phyloP scores from a whole-genome alignment of 2,329 filamentous ascomycete genomes.

The Fusarium luffae region DNA sequence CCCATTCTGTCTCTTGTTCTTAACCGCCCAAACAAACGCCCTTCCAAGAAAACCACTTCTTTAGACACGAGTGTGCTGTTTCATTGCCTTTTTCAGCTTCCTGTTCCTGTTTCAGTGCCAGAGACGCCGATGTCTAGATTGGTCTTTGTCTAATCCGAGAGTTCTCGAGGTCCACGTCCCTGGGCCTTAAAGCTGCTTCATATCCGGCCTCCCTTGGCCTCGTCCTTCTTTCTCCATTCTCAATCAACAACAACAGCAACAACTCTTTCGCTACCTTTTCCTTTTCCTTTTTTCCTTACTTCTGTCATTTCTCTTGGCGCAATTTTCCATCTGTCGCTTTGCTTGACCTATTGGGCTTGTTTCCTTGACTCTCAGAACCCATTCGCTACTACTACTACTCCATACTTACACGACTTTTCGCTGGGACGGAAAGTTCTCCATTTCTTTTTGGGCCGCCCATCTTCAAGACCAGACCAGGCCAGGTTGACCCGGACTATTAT shows the following conservation, averaged over 20 bases:
- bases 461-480: conserved; percentile 39
- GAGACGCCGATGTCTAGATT: conserved; percentile 47
- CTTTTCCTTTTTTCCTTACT: conserved; percentile 35
- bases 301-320: conserved; percentile 45
- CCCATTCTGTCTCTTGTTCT: conserved; percentile 13
- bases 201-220: conserved; percentile 45
- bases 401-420: conserved; percentile 24
- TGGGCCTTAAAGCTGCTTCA: conserved; percentile 49
- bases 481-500: conserved; percentile 40
- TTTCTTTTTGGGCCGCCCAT: conserved; percentile 33
- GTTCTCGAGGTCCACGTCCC: conserved; percentile 39
- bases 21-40: conserved; percentile 59
- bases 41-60: conserved; percentile 52
- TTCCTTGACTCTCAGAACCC: conserved; percentile 17
- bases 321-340: conserved; percentile 41
- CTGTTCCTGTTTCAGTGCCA: conserved; percentile 47
- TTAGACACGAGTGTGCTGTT: conserved; percentile 65
- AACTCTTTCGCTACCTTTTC: conserved; percentile 35
- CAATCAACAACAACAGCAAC: conserved; percentile 44
- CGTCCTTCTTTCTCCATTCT: conserved; percentile 38
- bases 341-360: conserved; percentile 35
- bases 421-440: conserved; percentile 30
- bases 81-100: conserved; percentile 55
- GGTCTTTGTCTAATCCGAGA: conserved; percentile 40
- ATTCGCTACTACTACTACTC: too few relatives aligned